Base-by-base conservation (phyloP, 257 asterid genomes). In the Solanum sitiens region DNA sequence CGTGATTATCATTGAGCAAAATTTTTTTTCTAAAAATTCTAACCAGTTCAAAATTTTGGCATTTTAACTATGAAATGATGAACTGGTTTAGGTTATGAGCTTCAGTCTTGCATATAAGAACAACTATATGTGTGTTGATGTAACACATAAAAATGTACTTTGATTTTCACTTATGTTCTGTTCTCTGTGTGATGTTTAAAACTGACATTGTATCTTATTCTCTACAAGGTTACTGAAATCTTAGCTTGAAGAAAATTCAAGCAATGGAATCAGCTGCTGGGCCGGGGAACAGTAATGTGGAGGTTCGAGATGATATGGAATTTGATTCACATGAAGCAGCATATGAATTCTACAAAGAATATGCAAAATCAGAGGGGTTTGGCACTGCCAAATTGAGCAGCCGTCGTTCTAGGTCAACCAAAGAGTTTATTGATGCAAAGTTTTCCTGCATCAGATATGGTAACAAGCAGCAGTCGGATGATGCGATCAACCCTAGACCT, bases 311-410 rank as follows among this genome's bases (percentile, higher is more conserved):
- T 84, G 96, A 90, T 56, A 89, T 94, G 92, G 98, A 95, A 88
- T 96, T 96, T 91, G 98, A 96, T 75, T 91, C 98, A 6, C 99
- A 94, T 45, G 98, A 94, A 83, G 94, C 93, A 12, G 98, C 98
- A 5, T 95, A 96, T 77, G 95, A 95, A 14, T 93, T 91, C 83
- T 96, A 95, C 33, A 96, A 92, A 91, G 96, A 96, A 67, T 95
- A 95, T 85, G 99, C 98, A 1, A 94, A 93, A 94, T 93, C 98
- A 8, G 94, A 88, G 15, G 98, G 99, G 9, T 96, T 96, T 90
- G 99, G 98, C 61, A 95, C 98, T 1, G 99, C 98, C 14, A 96
- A 95, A 92, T 92, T 96, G 91, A 96, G 98, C 85, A 96, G 99
- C 83, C 94, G 98, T 10, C 97, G 99, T 42, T 96, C 99, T 2